Base-by-base conservation (phyloP, 371 early-diverging fungal genomes). In the Mortierella sp. region DNA sequence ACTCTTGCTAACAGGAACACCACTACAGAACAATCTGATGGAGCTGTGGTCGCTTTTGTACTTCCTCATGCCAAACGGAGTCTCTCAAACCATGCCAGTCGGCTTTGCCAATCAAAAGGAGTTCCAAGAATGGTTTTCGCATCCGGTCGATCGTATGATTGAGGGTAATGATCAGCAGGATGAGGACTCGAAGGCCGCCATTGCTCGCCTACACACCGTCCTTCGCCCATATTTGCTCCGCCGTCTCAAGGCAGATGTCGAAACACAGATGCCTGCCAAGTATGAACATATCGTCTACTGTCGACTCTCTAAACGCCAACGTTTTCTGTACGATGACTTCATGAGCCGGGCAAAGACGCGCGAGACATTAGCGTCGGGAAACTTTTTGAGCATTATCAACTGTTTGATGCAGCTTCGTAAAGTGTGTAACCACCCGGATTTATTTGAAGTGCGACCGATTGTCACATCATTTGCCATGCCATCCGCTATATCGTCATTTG, bases 341-440 rank as follows among this genome's bases (percentile, higher is more conserved):
- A 94, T 94, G 94, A 86, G 92, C 39, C 92, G 96, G 16, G 89
- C 93, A 40, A 93, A 93, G 78, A 96, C 96, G 20, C 90, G 89
- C 59, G 93, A 94, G 62, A 92, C 93, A 1, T 75, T 96, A 52
- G 89, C 89, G 11, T 87, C 91, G 4, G 94, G 95, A 26, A 90
- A 93, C 73, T 94, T 93, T 64, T 61, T 95, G 72, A 91, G 91
- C 69, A 94, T 98, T 68, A 96, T 96, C 86, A 95, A 95, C 75
- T 94, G 95, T 43, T 84, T 99, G 75, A 97, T 97, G 97, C 97
- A 98, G 84, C 88, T 99, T 26, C 93, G 98, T 58, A 98, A 98
- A 83, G 96, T 97, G 18, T 99, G 99, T 78, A 98, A 97, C 69
- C 99, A 99, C 70, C 99, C 99, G 0, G 96, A 96, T 83, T 85